These are phyloP conservation scores for Trematosphaeria pertusa DNA, from an alignment of 2,329 filamentous ascomycete species.

Conservation along the genomic window DNA sequence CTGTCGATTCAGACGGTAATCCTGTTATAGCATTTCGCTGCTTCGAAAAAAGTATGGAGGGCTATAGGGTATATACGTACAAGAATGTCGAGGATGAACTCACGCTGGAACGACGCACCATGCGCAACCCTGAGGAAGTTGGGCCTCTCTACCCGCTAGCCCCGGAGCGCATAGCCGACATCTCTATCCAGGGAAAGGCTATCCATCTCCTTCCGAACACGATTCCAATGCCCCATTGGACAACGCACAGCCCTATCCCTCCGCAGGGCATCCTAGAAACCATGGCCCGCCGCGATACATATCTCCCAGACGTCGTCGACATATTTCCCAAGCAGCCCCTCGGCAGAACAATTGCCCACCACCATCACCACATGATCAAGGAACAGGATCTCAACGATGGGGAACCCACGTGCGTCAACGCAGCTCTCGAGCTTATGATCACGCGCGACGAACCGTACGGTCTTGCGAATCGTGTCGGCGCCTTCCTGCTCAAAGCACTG, in stretches of 20 bases:
- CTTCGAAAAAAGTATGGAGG: not conserved
- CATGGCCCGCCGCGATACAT: conserved; percentile 7
- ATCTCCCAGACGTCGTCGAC: conserved; percentile 12
- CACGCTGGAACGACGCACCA: conserved; percentile 3
- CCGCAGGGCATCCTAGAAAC: not conserved
- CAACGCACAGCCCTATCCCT: not conserved
- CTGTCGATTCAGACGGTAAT: conserved; percentile 3
- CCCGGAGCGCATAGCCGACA: conserved; percentile 3
- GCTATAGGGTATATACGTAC: conserved; percentile 2
- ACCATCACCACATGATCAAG: conserved; percentile 17
- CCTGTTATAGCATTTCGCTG: conserved; percentile 10
- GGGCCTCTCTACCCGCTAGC: too few species aligned
- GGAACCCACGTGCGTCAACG: conserved; percentile 19
- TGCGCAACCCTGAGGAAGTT: not conserved
- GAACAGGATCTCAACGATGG: conserved; percentile 7
- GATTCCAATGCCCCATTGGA: conserved; percentile 12
- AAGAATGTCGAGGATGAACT: not conserved
- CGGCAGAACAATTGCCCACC: conserved; percentile 11
- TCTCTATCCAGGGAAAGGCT: conserved; percentile 6
- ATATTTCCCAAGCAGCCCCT: conserved; percentile 5
- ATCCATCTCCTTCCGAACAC: conserved; percentile 10
- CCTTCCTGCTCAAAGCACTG: conserved; percentile 27
- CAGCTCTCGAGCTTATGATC: conserved; percentile 11
- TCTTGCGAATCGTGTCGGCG: conserved; percentile 5
- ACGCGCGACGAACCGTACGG: conserved; percentile 1